phyloP scores from a whole-genome alignment of 257 asterid genomes.

The Solanum etuberosum region DNA sequence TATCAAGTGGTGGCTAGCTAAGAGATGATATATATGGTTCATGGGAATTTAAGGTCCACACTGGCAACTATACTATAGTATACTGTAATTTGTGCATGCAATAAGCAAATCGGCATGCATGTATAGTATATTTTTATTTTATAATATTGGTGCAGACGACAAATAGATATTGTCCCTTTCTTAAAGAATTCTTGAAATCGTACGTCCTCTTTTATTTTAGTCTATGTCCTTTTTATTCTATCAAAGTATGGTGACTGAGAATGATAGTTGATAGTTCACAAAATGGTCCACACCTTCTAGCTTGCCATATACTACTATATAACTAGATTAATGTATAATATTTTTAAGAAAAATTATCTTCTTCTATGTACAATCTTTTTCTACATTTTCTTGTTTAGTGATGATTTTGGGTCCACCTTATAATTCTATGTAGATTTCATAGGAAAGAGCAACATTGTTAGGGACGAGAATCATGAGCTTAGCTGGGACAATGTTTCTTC shows the following conservation, averaged over 20 bases:
- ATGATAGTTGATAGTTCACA: neutral
- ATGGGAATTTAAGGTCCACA: slow-evolving; percentile 28
- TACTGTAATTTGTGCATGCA: neutral
- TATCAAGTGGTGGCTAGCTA: neutral
- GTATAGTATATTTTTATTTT: neutral
- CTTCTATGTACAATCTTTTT: neutral
- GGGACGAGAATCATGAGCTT: neutral
- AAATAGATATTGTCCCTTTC: slow-evolving; percentile 12
- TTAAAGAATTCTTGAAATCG: neutral
- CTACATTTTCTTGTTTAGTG: neutral
- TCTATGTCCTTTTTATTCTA: neutral
- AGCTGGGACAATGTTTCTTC: no score
- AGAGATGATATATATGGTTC: slow-evolving; percentile 10
- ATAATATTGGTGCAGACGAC: slow-evolving; percentile 15
- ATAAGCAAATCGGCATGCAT: neutral
- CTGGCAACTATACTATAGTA: neutral
- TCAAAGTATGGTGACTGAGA: neutral
- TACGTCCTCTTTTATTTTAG: neutral
- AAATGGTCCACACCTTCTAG: neutral
- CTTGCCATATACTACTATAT: neutral
- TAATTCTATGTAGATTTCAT: neutral
- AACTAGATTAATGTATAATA: neutral
- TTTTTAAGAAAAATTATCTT: neutral
- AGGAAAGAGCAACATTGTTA: neutral
- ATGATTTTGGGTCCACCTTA: neutral